phyloP scores from a whole-genome alignment of 2,329 filamentous ascomycete genomes.

The Penicillium sp. region DNA sequence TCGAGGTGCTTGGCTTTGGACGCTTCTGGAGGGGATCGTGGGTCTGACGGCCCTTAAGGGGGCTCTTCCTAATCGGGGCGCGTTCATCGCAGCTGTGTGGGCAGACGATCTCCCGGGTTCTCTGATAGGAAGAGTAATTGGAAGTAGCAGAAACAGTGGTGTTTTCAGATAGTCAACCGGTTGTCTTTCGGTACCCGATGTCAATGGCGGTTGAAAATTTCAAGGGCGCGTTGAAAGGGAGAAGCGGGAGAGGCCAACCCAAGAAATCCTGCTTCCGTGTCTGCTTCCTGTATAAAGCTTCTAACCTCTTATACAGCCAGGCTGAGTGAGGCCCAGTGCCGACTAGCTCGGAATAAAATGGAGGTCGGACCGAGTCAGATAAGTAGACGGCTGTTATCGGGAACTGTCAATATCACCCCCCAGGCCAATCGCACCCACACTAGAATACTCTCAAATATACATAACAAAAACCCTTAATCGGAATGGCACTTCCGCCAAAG shows the following conservation, averaged over 20 bases:
- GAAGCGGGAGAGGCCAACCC: not conserved
- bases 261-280: too few relatives aligned
- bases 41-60: conserved; percentile 19
- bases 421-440: not conserved
- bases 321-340: not conserved
- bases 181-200: not conserved
- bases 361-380: not conserved
- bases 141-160: not conserved
- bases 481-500: conserved; percentile 32
- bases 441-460: not conserved
- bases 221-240: not conserved
- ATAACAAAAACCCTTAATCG: not conserved
- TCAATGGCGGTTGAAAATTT: not conserved
- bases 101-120: not conserved
- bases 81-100: conserved; percentile 24
- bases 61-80: conserved; percentile 20
- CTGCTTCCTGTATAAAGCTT: not conserved
- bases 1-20: conserved; percentile 16
- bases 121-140: not conserved
- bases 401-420: conserved; percentile 1
- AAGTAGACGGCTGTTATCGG: conserved; percentile 13
- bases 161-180: not conserved
- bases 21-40: conserved; percentile 11
- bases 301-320: not conserved
- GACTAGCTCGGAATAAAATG: not conserved